phyloP scores from a whole-genome alignment of 768 basidiomycete species.

The Cubamyces sp. region DNA sequence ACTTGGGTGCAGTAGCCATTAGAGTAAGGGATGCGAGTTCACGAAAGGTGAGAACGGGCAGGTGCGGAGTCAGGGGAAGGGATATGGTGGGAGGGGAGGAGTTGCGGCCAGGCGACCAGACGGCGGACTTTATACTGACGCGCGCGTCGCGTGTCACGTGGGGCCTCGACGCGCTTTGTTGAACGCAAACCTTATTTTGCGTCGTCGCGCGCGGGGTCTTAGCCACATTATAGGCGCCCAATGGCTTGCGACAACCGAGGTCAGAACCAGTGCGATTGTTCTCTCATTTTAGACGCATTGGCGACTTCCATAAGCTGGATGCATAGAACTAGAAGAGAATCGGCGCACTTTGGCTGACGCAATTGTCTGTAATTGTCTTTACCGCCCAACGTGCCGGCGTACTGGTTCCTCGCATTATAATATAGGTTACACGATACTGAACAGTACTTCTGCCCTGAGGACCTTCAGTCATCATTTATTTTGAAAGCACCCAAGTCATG shows the following conservation, averaged over 20 bases:
- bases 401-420: no score
- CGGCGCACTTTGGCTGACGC: background rate
- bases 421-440: background rate
- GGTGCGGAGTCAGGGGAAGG: slow-evolving; percentile 2
- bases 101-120: slow-evolving; percentile 7
- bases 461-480: slow-evolving; percentile 48
- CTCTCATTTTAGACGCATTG: background rate
- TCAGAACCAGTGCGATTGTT: slow-evolving; percentile 2
- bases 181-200: slow-evolving; percentile 34
- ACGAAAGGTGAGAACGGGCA: background rate
- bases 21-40: background rate
- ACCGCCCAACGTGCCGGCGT: no score
- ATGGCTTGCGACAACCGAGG: background rate
- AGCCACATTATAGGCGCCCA: slow-evolving; percentile 12
- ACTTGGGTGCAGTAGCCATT: slow-evolving; percentile 27
- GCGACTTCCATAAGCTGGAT: no score
- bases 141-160: slow-evolving; percentile 37
- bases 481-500: slow-evolving; percentile 69
- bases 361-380: background rate
- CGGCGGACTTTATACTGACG: slow-evolving; percentile 31
- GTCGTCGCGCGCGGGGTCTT: slow-evolving; percentile 13
- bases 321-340: no score
- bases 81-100: slow-evolving; percentile 15
- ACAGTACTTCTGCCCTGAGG: background rate
- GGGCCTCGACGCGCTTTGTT: slow-evolving; percentile 35